Evolutionary conservation across 2,329 filamentous ascomycete species (phyloP).

Genomic region (Colletotrichum gloeosporioides): DNA sequence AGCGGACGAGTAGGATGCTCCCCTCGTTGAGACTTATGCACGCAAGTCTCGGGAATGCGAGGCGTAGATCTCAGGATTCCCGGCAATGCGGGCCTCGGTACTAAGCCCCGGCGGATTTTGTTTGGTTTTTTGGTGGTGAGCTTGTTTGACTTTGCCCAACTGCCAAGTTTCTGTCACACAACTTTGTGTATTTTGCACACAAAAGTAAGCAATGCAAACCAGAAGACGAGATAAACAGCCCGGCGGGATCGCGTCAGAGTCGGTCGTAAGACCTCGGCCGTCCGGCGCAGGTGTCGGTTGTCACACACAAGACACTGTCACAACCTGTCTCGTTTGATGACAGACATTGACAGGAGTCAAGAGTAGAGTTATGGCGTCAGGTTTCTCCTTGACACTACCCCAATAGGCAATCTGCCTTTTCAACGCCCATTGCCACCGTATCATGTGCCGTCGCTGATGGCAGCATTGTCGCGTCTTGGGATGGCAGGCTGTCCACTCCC

Average conservation of each 20-base stretch:
- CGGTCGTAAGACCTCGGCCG: background rate
- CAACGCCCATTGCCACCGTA: background rate
- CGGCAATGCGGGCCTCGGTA: constrained; percentile 19
- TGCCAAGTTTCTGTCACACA: background rate
- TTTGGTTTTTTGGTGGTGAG: background rate
- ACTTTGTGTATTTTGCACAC: background rate
- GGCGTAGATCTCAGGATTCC: constrained; percentile 5
- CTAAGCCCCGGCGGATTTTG: background rate
- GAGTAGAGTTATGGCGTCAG: constrained; percentile 8
- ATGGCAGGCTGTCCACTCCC: constrained; percentile 9
- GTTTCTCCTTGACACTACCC: background rate
- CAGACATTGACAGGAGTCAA: constrained; percentile 10
- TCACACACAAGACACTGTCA: constrained; percentile 8
- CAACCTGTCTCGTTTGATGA: constrained; percentile 3
- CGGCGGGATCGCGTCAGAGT: background rate
- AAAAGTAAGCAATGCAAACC: background rate
- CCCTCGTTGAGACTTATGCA: constrained; percentile 1
- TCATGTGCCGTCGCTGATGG: constrained; percentile 12
- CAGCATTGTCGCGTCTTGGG: constrained; percentile 6
- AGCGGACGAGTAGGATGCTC: constrained; percentile 1
- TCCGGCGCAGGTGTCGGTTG: background rate
- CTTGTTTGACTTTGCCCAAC: background rate
- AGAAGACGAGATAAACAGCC: background rate
- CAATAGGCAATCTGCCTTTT: background rate
- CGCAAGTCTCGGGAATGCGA: constrained; percentile 21